Conservation (phyloP, 2,329 filamentous ascomycete species). For the Chaetomiaceae sp. region DNA sequence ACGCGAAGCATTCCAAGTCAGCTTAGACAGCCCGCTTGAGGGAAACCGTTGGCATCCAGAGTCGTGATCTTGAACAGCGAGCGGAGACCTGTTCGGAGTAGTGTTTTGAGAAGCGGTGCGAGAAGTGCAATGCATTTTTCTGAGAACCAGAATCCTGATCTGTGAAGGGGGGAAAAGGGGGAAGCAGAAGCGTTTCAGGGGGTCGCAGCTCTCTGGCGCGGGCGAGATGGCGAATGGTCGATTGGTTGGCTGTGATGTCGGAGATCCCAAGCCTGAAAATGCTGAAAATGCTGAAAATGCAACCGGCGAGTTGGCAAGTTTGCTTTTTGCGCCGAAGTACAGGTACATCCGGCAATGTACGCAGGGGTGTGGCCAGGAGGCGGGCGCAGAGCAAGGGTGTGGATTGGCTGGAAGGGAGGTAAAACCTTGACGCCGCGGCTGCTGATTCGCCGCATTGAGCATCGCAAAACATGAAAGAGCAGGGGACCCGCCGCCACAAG, state of each 20-base stretch:
- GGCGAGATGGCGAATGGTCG: conserved; percentile 6
- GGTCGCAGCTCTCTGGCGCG: conserved; percentile 11
- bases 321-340: conserved; percentile 19
- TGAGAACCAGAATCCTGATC: no score
- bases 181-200: conserved; percentile 14
- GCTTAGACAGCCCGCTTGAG: no score
- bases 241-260: conserved; percentile 1
- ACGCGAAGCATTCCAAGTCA: no score
- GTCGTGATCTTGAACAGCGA: background rate
- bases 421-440: conserved; percentile 31
- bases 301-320: conserved; percentile 5
- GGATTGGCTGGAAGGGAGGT: conserved; percentile 35
- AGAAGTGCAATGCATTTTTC: background rate
- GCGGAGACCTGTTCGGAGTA: background rate
- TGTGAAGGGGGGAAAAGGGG: background rate
- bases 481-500: conserved; percentile 40
- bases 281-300: background rate
- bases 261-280: conserved; percentile 2
- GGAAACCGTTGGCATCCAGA: no score
- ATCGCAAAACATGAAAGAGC: conserved; percentile 36
- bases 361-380: conserved; percentile 18
- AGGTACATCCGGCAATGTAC: conserved; percentile 17
- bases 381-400: conserved; percentile 15
- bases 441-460: conserved; percentile 38
- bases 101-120: background rate